phyloP scores from a whole-genome alignment of 1,139 yeast species.

The Pichia sp. region DNA sequence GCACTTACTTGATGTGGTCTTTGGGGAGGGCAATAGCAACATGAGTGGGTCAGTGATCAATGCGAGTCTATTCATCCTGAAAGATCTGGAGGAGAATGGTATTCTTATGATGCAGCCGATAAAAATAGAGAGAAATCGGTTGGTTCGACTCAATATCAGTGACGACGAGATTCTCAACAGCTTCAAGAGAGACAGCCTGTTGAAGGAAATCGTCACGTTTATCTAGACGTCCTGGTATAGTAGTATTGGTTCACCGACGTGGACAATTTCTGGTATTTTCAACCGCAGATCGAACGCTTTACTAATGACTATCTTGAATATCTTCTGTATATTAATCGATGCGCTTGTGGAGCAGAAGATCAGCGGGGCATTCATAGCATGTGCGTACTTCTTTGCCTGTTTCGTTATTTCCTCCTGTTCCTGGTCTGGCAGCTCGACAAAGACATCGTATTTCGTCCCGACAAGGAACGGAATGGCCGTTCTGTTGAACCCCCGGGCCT shows the following conservation, averaged over 20 bases:
- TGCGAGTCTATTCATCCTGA: constrained; percentile 50
- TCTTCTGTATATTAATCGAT: constrained; percentile 90
- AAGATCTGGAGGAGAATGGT: constrained; percentile 76
- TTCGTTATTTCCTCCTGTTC: constrained; percentile 85
- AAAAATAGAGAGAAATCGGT: constrained; percentile 62
- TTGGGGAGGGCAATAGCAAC: constrained; percentile 24
- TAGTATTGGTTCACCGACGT: constrained; percentile 84
- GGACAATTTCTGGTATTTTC: constrained; percentile 76
- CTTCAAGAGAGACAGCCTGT: constrained; percentile 50
- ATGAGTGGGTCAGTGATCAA: constrained; percentile 20
- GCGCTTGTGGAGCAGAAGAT: constrained; percentile 91
- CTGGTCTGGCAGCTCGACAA: constrained; percentile 70
- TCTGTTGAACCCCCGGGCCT: constrained; percentile 84
- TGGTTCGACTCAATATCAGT: constrained; percentile 61
- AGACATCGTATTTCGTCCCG: constrained; percentile 91
- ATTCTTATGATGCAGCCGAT: constrained; percentile 61
- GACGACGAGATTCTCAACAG: constrained; percentile 65
- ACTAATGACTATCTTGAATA: constrained; percentile 84
- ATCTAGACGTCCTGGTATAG: constrained; percentile 46
- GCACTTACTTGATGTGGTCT: constrained; percentile 33
- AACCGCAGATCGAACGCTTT: constrained; percentile 87
- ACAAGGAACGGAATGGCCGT: constrained; percentile 89
- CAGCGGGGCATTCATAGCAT: constrained; percentile 86
- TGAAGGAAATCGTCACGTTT: constrained; percentile 31
- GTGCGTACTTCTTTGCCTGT: constrained; percentile 83